phyloP scores from a whole-genome alignment of 73 alveolate genomes.

The Symbiodinium natans region DNA sequence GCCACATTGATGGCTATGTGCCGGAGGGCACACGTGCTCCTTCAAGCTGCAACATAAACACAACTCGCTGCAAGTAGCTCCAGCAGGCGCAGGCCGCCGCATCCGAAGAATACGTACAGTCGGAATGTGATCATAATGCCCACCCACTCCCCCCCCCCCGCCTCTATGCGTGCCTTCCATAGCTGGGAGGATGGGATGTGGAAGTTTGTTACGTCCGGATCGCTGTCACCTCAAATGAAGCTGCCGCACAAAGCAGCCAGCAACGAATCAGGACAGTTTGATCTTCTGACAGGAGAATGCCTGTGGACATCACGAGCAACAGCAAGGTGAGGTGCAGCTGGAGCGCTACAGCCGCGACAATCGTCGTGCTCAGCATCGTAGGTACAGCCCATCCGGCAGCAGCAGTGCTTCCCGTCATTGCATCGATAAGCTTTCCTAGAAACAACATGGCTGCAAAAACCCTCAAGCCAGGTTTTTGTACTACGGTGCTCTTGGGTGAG shows the following conservation, averaged over 20 bases:
- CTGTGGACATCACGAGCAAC: no score
- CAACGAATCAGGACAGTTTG: no score
- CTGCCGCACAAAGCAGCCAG: no score
- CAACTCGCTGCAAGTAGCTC: no score
- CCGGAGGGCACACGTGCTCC: constrained; percentile 36
- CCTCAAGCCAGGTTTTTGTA: no score
- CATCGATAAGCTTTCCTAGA: constrained; percentile 69
- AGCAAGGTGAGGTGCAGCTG: neutral
- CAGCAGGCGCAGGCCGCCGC: no score
- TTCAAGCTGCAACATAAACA: neutral
- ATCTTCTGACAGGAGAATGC: no score
- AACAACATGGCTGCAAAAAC: no score
- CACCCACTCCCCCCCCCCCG: no score
- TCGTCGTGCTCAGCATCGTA: constrained; percentile 53
- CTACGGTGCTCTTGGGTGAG: no score
- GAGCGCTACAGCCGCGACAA: constrained; percentile 22
- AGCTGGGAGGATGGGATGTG: constrained; percentile 79
- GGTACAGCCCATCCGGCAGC: constrained; percentile 84
- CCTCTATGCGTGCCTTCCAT: constrained; percentile 52
- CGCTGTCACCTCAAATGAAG: constrained; percentile 23
- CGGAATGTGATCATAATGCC: no score
- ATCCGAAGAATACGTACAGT: no score
- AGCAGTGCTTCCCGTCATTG: constrained; percentile 52
- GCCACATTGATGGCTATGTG: constrained; percentile 65
- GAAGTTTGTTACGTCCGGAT: constrained; percentile 38